Evolutionary conservation across 1,284 basidiomycete genomes (phyloP).

Genomic region (Cryptococcus sp.): DNA sequence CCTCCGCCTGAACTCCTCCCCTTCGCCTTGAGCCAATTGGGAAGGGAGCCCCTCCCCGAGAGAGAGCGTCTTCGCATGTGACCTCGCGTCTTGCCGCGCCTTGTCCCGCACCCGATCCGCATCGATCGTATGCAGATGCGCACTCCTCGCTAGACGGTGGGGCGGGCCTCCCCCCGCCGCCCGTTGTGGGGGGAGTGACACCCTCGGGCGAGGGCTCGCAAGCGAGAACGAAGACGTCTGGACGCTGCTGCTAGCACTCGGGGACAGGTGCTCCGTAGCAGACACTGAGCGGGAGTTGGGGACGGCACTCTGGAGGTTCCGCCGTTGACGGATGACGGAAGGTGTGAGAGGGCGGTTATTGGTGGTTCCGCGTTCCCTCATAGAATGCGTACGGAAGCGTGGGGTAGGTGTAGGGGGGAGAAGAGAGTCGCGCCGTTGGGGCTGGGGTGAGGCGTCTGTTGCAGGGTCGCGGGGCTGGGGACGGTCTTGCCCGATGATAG

Average conservation of each 20-base stretch:
- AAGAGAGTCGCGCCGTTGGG: not conserved
- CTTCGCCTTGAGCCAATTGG: not conserved
- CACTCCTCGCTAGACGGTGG: slow-evolving; percentile 28
- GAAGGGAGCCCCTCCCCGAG: not conserved
- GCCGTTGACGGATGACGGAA: slow-evolving; percentile 6
- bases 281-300: slow-evolving; percentile 20
- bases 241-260: too few relatives aligned
- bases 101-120: slow-evolving; percentile 13
- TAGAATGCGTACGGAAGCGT: slow-evolving; percentile 1
- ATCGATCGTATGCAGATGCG: slow-evolving; percentile 43
- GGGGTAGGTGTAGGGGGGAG: slow-evolving; percentile 14
- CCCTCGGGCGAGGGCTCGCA: slow-evolving; percentile 5
- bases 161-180: slow-evolving; percentile 1
- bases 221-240: not conserved
- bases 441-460: not conserved
- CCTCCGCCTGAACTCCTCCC: not conserved
- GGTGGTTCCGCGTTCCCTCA: too few relatives aligned
- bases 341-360: slow-evolving; percentile 2
- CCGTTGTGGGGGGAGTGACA: slow-evolving; percentile 5
- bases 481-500: slow-evolving; percentile 23
- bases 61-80: not conserved
- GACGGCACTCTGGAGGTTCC: slow-evolving; percentile 7
- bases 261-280: slow-evolving; percentile 6
- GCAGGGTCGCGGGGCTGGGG: not conserved
- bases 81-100: slow-evolving; percentile 1